Conservation (phyloP, 768 basidiomycete species). For the Suillus alpinus region DNA sequence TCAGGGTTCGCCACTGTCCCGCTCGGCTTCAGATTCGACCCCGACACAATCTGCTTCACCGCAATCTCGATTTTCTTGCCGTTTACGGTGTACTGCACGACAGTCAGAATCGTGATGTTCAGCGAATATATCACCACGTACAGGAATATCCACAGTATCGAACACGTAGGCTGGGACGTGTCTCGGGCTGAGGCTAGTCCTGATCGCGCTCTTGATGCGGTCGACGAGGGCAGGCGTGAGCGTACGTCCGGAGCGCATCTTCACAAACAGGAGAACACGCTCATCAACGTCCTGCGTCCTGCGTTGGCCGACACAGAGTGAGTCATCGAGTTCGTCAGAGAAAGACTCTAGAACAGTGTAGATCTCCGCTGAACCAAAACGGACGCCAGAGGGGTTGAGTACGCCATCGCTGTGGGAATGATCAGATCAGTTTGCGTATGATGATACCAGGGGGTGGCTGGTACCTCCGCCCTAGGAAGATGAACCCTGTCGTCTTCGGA, state of each 20-base stretch:
- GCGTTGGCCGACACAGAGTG: constrained; percentile 71
- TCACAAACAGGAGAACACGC: constrained; percentile 72
- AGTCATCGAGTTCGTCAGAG: constrained; percentile 55
- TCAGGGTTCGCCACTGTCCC: constrained; percentile 77
- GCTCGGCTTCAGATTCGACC: constrained; percentile 59
- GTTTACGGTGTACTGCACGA: constrained; percentile 64
- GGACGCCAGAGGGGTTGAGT: constrained; percentile 75
- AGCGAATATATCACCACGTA: constrained; percentile 31
- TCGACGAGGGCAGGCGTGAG: constrained; percentile 44
- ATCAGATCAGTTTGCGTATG: constrained; percentile 4
- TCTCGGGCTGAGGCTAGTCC: constrained; percentile 58
- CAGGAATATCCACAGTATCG: constrained; percentile 64
- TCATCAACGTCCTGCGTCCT: constrained; percentile 64
- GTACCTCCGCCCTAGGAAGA: constrained; percentile 64
- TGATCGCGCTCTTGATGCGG: constrained; percentile 56
- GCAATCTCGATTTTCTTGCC: constrained; percentile 80
- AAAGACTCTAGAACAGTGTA: constrained; percentile 68
- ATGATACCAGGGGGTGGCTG: background rate
- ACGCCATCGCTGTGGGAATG: constrained; percentile 54
- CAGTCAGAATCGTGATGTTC: background rate
- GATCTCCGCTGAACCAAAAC: constrained; percentile 83
- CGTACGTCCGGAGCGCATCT: constrained; percentile 49
- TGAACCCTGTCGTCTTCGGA: constrained; percentile 56
- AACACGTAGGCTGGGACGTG: constrained; percentile 76
- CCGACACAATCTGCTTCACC: constrained; percentile 77